phyloP scores from a whole-genome alignment of 768 basidiomycete genomes.

The Lactarius pseudohatsudake region DNA sequence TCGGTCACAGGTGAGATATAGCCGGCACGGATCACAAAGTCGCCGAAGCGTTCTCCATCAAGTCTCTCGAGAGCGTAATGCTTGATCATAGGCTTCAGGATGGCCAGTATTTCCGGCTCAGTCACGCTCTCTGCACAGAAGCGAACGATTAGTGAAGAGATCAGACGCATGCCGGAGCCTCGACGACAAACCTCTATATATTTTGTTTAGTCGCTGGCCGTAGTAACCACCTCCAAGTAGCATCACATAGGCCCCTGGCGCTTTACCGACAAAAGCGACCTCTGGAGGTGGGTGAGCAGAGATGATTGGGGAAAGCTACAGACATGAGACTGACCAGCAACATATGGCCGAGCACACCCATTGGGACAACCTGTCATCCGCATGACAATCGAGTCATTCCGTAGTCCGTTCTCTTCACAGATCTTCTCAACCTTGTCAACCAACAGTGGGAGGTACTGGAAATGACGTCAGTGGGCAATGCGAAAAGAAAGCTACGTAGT shows the following conservation, averaged over 20 bases:
- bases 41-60: slow-evolving; percentile 91
- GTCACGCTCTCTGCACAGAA: slow-evolving; percentile 71
- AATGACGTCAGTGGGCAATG: slow-evolving; percentile 1
- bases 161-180: not conserved
- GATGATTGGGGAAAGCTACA: not conserved
- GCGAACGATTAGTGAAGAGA: not conserved
- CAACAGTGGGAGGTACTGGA: slow-evolving; percentile 85
- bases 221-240: slow-evolving; percentile 94
- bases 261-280: slow-evolving; percentile 95
- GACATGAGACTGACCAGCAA: slow-evolving; percentile 58
- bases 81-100: slow-evolving; percentile 92
- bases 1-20: slow-evolving; percentile 85
- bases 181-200: slow-evolving; percentile 68
- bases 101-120: slow-evolving; percentile 88
- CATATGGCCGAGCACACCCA: slow-evolving; percentile 90
- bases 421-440: slow-evolving; percentile 94
- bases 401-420: slow-evolving; percentile 88
- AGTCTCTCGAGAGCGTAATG: slow-evolving; percentile 83
- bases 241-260: slow-evolving; percentile 90
- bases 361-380: slow-evolving; percentile 98
- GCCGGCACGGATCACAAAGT: slow-evolving; percentile 90
- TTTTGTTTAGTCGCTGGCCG: slow-evolving; percentile 94
- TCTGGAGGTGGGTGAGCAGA: slow-evolving; percentile 46
- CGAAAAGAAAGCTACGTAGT: slow-evolving; percentile 3
- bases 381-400: slow-evolving; percentile 96